Evolutionary conservation across 495 filamentous ascomycete genomes (phyloP).

Genomic region (Staphylotrichum longicolle): DNA sequence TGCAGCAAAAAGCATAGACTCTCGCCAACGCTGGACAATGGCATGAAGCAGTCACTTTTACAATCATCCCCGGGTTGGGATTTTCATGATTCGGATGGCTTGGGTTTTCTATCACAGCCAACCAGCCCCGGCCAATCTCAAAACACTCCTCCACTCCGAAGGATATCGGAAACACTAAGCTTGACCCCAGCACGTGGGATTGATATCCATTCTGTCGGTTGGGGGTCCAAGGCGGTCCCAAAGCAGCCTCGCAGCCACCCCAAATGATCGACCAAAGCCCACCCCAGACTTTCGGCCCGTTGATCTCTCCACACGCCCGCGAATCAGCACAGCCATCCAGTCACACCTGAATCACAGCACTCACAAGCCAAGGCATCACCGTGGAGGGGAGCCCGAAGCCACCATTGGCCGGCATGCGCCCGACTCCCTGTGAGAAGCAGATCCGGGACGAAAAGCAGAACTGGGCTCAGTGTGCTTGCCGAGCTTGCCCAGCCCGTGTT

Average conservation of each 20-base stretch:
- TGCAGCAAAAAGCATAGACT: no score
- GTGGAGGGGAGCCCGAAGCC: neutral
- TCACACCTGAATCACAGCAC: neutral
- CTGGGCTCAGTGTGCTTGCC: no score
- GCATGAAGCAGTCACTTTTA: no score
- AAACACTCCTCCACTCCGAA: neutral
- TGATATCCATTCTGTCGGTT: neutral
- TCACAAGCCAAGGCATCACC: neutral
- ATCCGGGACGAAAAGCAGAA: neutral
- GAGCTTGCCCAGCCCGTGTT: neutral
- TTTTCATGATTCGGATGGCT: no score
- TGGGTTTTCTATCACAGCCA: no score
- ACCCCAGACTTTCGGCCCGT: neutral
- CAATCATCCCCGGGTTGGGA: no score
- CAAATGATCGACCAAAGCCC: slow-evolving; percentile 1
- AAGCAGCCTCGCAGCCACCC: neutral
- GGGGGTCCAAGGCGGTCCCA: no score
- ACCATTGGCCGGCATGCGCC: slow-evolving; percentile 10
- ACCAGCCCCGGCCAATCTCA: neutral
- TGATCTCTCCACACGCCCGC: slow-evolving; percentile 8
- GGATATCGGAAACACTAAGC: slow-evolving; percentile 4
- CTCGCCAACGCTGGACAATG: no score
- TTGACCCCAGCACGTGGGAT: slow-evolving; percentile 8
- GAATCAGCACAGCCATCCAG: neutral
- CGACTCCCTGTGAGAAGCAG: neutral